Base-by-base conservation (phyloP, 1,139 yeast species). In the Barnettozyma hawaiiensis region DNA sequence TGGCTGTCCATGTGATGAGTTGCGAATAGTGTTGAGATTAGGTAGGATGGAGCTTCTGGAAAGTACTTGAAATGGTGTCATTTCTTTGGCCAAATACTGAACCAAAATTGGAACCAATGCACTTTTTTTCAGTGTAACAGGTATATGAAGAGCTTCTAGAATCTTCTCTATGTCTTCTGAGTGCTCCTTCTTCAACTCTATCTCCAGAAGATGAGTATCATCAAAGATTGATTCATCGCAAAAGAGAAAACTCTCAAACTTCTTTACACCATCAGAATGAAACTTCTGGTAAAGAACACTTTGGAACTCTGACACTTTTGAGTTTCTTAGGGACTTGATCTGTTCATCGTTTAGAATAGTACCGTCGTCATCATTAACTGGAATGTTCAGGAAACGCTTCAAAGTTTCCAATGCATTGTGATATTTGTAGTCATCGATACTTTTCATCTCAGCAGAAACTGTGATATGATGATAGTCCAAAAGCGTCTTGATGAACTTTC, bases 291-390 rank as follows among this genome's bases (percentile, higher is more conserved):
- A 48, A 2, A 49, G 28, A 0, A 27, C 2, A 1, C 47, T 14
- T 14, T 51, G 61, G 16, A 66, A 40, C 7, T 40, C 36, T 7
- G 55, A 47, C 4, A 65, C 39, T 1, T 39, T 43, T 2, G 38
- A 35, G 0, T 56, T 42, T 18, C 49, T 44, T 3, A 31, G 35
- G 6, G 48, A 34, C 37, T 54, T 52, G 9, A 52, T 31, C 20
- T 52, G 50, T 6, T 49, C 51, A 9, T 48, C 42, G 2, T 53
- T 26, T n/a, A 62, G 44, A 10, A 55, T 44, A 19, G 11, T 46
- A 22, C 76, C 76, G 0, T 67, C 52, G 41, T 67, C 63, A 41
- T 71, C 76, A 49, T 71, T 64, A 14, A 73, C 54, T 2, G 76
- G 75, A 47, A 64, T 70, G 37, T 61, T 50, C 3, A 67, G 39